These are phyloP conservation scores for Solanum chaucha DNA, from an alignment of 257 asterid species.

Conservation along the genomic window DNA sequence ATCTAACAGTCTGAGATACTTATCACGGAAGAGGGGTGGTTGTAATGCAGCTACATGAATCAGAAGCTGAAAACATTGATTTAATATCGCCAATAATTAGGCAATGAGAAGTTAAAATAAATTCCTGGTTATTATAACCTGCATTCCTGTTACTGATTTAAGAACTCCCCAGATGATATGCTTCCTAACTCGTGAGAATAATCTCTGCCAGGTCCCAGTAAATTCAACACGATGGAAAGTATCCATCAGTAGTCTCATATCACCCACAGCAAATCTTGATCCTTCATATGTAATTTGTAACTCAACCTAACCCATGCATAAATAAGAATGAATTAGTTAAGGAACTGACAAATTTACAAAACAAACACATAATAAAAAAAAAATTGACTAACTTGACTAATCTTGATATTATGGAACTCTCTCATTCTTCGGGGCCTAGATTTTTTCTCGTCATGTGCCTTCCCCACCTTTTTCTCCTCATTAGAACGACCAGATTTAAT, in stretches of 20 bases:
- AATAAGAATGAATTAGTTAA: not conserved
- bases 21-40: not conserved
- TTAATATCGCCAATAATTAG: not conserved
- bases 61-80: not conserved
- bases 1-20: not conserved
- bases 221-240: conserved; percentile 90
- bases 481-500: conserved; percentile 87
- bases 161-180: conserved; percentile 99
- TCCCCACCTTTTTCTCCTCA: conserved; percentile 78
- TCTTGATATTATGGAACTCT: conserved; percentile 95
- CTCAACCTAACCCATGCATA: conserved; percentile 63
- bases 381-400: conserved; percentile 64
- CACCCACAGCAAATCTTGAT: conserved; percentile 97
- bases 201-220: conserved; percentile 96
- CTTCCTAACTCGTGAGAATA: conserved; percentile 97
- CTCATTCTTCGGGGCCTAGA: conserved; percentile 79
- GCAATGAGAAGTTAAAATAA: not conserved
- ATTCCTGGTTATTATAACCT: conserved; percentile 34
- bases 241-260: conserved; percentile 94
- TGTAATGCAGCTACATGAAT: not conserved
- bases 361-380: not conserved
- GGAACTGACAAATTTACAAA: not conserved
- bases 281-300: conserved; percentile 96
- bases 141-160: conserved; percentile 99
- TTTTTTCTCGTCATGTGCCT: conserved; percentile 72